Base-by-base conservation (phyloP, 2,329 filamentous ascomycete species). In the Sporothrix brasiliensis region DNA sequence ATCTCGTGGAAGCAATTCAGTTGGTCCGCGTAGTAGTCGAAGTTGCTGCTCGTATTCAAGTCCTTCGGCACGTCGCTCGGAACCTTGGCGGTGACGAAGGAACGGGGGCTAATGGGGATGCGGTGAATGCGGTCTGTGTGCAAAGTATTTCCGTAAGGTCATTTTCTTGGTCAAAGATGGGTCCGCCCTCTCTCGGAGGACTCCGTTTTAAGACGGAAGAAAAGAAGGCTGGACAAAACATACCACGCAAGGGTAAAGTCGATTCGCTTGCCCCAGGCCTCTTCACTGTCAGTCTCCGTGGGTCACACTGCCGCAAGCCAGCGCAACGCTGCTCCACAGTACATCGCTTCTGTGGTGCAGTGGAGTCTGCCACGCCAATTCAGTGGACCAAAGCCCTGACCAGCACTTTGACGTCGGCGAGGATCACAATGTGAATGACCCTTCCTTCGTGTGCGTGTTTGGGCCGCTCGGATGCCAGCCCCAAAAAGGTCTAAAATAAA, bases 351-450 rank as follows among this genome's bases (percentile, higher is more conserved):
- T 53, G 65, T 24, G 49, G n/a, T 34, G 65, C 34, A 24, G 44
- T 16, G 53, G 69, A 54, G 39, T 49, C 58, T 71, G 50, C 27
- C 44, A 53, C 70, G 67, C 70, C 60, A 71, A 67, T 52, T 34
- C 52, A 50, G 70, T 69, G 66, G 70, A 67, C 50, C 70, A 60
- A 47, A 52, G 66, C 49, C 54, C 39, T 54, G 54, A 63, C 27
- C 52, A 24, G 52, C 50, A 63, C 58, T 30, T 58, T 19, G 54
- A 63, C 39, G 27, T 58, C n/a, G 34, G 34, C n/a, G 34, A 44
- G 58, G n/a, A 44, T 61, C 58, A 44, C 44, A 47, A 24, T 63
- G 41, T 47, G 19, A 19, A 19, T 27, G 44, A 69, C 68, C 68
- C 68, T 58, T 58, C 68, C 68, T 58, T 58, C 58, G 58, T 27